A percentile compares a stretch with the other conserved stretches of the same genome.
These are phyloP conservation scores for Miscanthus lutarioriparius DNA, from an alignment of 176 grass and related monocot species.

Conservation along the genomic window DNA sequence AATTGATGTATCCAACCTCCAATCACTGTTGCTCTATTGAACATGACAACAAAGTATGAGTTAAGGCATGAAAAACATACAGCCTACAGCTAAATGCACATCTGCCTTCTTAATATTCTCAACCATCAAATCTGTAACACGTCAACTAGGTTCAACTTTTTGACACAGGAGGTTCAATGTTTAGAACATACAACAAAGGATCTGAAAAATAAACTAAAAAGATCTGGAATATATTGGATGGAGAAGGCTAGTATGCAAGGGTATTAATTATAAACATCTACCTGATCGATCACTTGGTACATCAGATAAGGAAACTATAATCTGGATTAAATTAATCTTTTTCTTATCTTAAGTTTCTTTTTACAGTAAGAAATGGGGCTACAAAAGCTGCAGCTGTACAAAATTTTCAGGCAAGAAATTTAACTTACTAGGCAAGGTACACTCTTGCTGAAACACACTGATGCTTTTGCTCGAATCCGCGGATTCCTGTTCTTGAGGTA, in stretches of 20 bases:
- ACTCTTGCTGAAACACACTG: conserved; percentile 83
- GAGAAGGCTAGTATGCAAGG: background rate
- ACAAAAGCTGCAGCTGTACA: background rate
- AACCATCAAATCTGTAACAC: background rate
- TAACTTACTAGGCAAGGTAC: conserved; percentile 83
- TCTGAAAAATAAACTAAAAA: background rate
- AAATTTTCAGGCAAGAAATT: background rate
- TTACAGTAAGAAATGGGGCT: too few species aligned
- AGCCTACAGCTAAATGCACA: conserved; percentile 5
- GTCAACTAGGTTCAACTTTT: background rate
- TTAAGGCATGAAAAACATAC: background rate
- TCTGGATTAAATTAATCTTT: too few species aligned
- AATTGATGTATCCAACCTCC: conserved; percentile 7
- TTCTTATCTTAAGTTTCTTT: too few species aligned
- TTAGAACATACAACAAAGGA: conserved; percentile 3
- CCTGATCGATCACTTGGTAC: background rate
- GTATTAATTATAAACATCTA: background rate
- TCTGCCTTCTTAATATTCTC: conserved; percentile 1
- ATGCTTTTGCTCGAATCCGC: conserved; percentile 91
- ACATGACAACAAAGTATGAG: background rate
- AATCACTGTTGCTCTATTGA: background rate
- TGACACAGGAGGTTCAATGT: background rate
- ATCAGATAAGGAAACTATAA: too few species aligned
- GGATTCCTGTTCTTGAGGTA: conserved; percentile 92
- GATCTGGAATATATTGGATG: background rate